A percentile compares a stretch with the other conserved stretches of the same genome.
Evolutionary conservation across 1,284 basidiomycete species (phyloP).

Genomic region (Sporisorium graminicola): DNA sequence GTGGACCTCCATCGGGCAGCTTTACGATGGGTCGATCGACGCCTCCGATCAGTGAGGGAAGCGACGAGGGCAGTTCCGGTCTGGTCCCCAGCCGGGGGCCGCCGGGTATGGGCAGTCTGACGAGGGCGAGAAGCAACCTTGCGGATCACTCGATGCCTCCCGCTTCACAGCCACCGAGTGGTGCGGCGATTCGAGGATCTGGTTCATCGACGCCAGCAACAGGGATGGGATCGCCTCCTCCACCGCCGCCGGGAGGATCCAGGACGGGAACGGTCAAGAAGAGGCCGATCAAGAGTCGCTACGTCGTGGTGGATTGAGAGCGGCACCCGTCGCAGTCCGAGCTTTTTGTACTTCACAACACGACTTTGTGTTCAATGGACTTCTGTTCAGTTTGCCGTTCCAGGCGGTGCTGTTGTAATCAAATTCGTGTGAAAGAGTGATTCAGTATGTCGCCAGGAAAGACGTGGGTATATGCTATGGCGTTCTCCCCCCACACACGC

Average conservation of each 20-base stretch:
- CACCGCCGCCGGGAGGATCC: conserved; percentile 44
- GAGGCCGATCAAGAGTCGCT: conserved; percentile 66
- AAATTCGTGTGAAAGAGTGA: too few relatives aligned
- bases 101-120: conserved; percentile 29
- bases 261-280: conserved; percentile 59
- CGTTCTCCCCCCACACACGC: not conserved
- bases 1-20: conserved; percentile 26
- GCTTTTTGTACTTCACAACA: not conserved
- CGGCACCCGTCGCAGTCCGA: not conserved
- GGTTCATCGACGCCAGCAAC: conserved; percentile 26
- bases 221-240: conserved; percentile 26
- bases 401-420: not conserved
- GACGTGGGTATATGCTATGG: not conserved
- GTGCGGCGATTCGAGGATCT: conserved; percentile 9
- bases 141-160: conserved; percentile 60
- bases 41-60: conserved; percentile 48
- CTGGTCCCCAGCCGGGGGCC: conserved; percentile 25
- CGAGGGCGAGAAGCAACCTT: conserved; percentile 56
- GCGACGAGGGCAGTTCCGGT: conserved; percentile 39
- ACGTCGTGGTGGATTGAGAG: conserved; percentile 63
- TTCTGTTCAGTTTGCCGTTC: not conserved
- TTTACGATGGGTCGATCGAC: conserved; percentile 36
- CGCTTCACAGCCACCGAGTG: conserved; percentile 51
- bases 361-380: not conserved
- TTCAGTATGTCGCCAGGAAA: too few relatives aligned